Conservation (phyloP, 805 yeast species). For the Myxozyma mucilagina region DNA sequence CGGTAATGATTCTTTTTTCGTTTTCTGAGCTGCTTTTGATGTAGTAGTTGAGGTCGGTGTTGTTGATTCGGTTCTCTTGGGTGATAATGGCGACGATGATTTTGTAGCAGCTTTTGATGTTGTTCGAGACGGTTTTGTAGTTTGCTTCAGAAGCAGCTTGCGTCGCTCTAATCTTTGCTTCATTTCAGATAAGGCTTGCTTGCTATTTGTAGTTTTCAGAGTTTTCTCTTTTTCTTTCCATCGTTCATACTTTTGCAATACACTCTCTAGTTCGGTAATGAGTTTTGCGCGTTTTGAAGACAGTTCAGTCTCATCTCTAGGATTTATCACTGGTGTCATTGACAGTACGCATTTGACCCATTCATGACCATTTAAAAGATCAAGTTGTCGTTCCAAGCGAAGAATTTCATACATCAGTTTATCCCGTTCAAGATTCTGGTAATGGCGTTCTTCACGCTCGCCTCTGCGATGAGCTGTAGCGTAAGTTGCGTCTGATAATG, state of each 20-base stretch:
- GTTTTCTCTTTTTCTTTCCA: constrained; percentile 23
- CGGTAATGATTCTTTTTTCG: background rate
- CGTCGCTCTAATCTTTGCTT: constrained; percentile 4
- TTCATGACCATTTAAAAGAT: constrained; percentile 18
- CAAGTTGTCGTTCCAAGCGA: constrained; percentile 24
- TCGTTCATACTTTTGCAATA: constrained; percentile 18
- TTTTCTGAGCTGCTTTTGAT: background rate
- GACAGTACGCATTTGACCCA: constrained; percentile 25
- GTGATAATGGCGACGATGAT: background rate
- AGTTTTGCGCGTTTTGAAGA: constrained; percentile 13
- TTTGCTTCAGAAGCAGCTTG: background rate
- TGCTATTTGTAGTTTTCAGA: background rate
- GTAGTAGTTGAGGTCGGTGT: no score
- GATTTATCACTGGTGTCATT: constrained; percentile 25
- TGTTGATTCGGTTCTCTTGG: background rate
- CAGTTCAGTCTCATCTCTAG: constrained; percentile 14
- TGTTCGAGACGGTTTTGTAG: background rate
- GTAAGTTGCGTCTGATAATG: constrained; percentile 17
- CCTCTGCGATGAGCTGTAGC: constrained; percentile 7
- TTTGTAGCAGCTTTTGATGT: background rate
- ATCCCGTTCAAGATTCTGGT: constrained; percentile 27
- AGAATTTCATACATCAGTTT: constrained; percentile 27
- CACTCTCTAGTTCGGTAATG: constrained; percentile 12
- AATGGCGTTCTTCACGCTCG: constrained; percentile 29
- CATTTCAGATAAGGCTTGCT: background rate